phyloP scores from a whole-genome alignment of 2,329 filamentous ascomycete species.

The Colletotrichum cuscutae region DNA sequence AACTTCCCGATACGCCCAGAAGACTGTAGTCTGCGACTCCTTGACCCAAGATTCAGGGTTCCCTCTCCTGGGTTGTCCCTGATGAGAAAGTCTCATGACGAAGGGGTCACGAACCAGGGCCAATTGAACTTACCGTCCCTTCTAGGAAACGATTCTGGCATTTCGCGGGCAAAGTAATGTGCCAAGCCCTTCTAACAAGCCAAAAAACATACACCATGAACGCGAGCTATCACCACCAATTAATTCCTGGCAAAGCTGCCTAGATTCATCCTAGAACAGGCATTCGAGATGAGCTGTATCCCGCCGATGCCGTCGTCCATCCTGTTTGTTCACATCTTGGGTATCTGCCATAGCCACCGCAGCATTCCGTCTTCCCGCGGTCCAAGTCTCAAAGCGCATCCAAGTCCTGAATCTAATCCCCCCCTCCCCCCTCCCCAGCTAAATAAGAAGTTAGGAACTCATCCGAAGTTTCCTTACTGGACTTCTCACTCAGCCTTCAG shows the following conservation, averaged over 20 bases:
- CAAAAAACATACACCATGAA: neutral
- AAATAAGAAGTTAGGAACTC: neutral
- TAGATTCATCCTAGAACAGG: neutral
- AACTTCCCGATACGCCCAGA: constrained; percentile 1
- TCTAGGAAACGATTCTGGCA: neutral
- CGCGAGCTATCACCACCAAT: neutral
- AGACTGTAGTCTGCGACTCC: neutral
- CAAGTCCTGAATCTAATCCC: neutral
- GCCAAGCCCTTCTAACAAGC: neutral
- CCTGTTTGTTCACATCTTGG: neutral
- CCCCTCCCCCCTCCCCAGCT: neutral
- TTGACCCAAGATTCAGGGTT: neutral
- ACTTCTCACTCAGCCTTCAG: neutral
- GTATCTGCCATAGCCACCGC: neutral
- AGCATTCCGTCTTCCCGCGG: constrained; percentile 8
- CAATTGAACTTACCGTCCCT: neutral
- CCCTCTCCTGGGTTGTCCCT: neutral
- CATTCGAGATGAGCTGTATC: neutral
- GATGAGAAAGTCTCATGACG: neutral
- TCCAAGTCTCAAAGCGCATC: neutral
- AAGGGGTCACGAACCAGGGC: neutral
- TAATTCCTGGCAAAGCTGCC: neutral
- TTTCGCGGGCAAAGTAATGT: neutral
- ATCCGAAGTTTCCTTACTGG: neutral
- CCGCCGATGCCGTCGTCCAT: neutral